A percentile compares a stretch with the other conserved stretches of the same genome.
These are phyloP conservation scores for Cyberlindnera xylosilytica DNA, from an alignment of 805 yeast species.

Conservation along the genomic window DNA sequence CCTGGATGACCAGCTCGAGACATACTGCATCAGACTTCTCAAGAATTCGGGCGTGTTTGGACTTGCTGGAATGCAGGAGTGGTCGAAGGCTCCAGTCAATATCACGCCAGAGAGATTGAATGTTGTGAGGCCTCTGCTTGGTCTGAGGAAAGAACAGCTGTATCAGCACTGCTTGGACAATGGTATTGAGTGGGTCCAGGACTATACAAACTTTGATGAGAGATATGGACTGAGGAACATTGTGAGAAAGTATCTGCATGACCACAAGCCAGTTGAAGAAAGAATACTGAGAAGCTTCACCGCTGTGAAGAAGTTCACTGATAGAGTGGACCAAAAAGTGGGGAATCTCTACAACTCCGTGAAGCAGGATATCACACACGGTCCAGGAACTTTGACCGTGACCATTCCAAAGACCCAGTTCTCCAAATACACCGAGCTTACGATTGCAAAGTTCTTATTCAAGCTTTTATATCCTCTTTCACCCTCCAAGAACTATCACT, in stretches of 20 bases:
- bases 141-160: slow-evolving; percentile 41
- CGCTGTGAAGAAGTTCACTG: slow-evolving; percentile 21
- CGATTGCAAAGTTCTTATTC: slow-evolving; percentile 26
- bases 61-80: slow-evolving; percentile 47
- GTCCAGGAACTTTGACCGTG: slow-evolving; percentile 16
- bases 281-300: slow-evolving; percentile 16
- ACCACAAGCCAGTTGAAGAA: slow-evolving; percentile 13
- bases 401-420: slow-evolving; percentile 19
- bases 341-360: slow-evolving; percentile 1
- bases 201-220: slow-evolving; percentile 49
- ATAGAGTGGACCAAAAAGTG: slow-evolving; percentile 19
- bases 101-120: slow-evolving; percentile 20
- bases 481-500: slow-evolving; percentile 25
- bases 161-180: slow-evolving; percentile 41
- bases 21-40: slow-evolving; percentile 53
- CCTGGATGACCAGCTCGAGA: slow-evolving; percentile 69
- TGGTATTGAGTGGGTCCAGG: slow-evolving; percentile 64
- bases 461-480: slow-evolving; percentile 29
- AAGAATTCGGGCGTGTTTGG: slow-evolving; percentile 52
- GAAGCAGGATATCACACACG: background rate
- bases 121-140: slow-evolving; percentile 53
- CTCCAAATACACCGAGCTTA: slow-evolving; percentile 16
- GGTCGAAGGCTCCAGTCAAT: slow-evolving; percentile 19
- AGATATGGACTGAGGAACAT: slow-evolving; percentile 56
- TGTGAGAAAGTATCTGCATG: slow-evolving; percentile 36